Conservation (phyloP, 371 early-diverging fungal species). For the Mucor circinelloides region DNA sequence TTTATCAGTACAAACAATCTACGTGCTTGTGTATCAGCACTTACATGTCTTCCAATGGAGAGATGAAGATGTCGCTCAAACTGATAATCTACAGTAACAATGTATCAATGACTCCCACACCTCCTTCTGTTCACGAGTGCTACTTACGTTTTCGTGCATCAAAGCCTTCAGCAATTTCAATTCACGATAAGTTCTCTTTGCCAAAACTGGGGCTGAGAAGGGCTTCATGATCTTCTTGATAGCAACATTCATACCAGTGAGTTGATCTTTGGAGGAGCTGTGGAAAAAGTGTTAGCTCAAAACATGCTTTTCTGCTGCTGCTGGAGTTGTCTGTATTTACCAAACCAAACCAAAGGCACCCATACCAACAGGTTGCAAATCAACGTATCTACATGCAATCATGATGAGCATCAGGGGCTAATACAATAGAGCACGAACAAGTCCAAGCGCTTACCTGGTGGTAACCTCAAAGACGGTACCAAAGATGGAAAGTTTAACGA, state of each 20-base stretch:
- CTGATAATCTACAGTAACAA: conserved; percentile 68
- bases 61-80: conserved; percentile 89
- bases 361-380: conserved; percentile 96
- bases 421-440: too few relatives aligned
- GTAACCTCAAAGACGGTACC: conserved; percentile 95
- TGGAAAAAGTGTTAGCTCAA: background rate
- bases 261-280: conserved; percentile 88
- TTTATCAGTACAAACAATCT: too few relatives aligned
- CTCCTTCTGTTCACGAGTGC: too few relatives aligned
- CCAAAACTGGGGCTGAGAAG: conserved; percentile 88
- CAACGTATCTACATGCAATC: conserved; percentile 83
- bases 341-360: conserved; percentile 97
- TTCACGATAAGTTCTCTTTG: conserved; percentile 94
- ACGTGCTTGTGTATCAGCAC: too few relatives aligned
- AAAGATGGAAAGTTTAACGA: conserved; percentile 84
- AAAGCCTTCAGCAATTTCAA: conserved; percentile 86
- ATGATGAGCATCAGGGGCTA: too few relatives aligned
- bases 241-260: conserved; percentile 84
- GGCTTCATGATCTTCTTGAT: conserved; percentile 96
- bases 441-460: conserved; percentile 80
- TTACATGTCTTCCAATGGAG: conserved; percentile 89
- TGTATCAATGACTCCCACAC: background rate
- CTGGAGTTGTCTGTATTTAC: conserved; percentile 55
- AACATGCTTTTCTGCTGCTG: too few relatives aligned
- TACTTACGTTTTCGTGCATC: conserved; percentile 83